phyloP scores from a whole-genome alignment of 352 stramenopile genomes.

The Thraustochytrium sp. region DNA sequence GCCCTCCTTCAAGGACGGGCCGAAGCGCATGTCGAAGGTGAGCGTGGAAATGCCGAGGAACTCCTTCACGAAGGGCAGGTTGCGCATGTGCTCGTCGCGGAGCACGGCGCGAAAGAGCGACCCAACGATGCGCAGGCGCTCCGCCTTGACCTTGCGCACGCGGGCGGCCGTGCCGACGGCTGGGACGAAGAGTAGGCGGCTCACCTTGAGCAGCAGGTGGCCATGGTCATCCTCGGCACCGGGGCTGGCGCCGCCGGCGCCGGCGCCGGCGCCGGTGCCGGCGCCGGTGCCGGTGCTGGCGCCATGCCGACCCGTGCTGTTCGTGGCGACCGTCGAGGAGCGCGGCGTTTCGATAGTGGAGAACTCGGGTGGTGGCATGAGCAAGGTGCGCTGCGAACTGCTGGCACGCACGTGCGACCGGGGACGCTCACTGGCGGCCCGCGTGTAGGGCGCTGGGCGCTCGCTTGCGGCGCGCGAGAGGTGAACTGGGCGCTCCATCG shows the following conservation, averaged over 20 bases:
- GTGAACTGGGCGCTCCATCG: background rate
- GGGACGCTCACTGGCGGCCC: background rate
- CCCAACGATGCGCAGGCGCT: background rate
- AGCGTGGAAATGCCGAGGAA: slow-evolving; percentile 31
- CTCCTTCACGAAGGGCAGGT: background rate
- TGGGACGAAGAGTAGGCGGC: slow-evolving; percentile 4
- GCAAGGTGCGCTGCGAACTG: too few species aligned
- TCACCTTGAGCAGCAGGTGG: background rate
- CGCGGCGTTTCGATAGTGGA: too few species aligned
- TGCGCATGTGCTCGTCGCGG: background rate
- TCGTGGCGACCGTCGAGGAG: background rate
- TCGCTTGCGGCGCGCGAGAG: background rate
- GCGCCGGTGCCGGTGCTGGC: too few species aligned
- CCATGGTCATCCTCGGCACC: too few species aligned
- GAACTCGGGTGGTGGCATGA: too few species aligned
- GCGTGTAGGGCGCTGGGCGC: background rate
- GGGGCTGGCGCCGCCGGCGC: too few species aligned
- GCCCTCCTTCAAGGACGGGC: slow-evolving; percentile 6
- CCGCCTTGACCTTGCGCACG: slow-evolving; percentile 17
- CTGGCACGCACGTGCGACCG: background rate
- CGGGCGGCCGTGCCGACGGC: background rate
- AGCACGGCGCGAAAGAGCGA: background rate
- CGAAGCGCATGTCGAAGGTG: slow-evolving; percentile 30
- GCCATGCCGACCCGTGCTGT: background rate
- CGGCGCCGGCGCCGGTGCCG: too few species aligned